Conservation (phyloP, 2,329 filamentous ascomycete species). For the Stagonosporopsis vannaccii region DNA sequence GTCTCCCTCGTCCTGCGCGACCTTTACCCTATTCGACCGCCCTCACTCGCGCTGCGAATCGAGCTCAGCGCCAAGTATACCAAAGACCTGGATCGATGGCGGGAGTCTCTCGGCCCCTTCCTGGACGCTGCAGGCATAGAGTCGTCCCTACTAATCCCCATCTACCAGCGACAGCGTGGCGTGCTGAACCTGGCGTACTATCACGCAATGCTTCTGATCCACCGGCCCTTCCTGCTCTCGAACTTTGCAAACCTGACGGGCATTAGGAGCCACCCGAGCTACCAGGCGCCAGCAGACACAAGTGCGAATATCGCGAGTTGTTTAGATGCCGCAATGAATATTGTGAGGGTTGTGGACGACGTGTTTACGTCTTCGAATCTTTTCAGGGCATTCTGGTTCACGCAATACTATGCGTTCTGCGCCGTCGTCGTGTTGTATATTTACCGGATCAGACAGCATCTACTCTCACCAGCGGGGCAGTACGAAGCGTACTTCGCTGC, state of each 20-base stretch:
- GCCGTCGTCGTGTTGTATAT: constrained; percentile 63
- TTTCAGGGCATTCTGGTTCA: constrained; percentile 61
- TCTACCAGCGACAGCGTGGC: constrained; percentile 62
- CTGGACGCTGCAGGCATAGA: constrained; percentile 51
- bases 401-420: constrained; percentile 63
- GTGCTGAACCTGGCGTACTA: constrained; percentile 63
- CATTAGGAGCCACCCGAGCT: constrained; percentile 32
- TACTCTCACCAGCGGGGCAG: constrained; percentile 55
- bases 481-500: constrained; percentile 58
- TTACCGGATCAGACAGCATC: constrained; percentile 60
- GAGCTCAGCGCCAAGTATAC: constrained; percentile 54
- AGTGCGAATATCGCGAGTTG: constrained; percentile 54
- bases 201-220: constrained; percentile 64
- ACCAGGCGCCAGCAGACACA: constrained; percentile 25
- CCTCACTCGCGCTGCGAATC: constrained; percentile 40
- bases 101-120: constrained; percentile 54
- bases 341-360: constrained; percentile 55
- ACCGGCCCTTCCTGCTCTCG: constrained; percentile 61
- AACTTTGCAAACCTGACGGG: constrained; percentile 49
- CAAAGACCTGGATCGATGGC: constrained; percentile 55
- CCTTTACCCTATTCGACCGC: constrained; percentile 52
- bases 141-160: constrained; percentile 54
- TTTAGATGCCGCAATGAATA: constrained; percentile 56
- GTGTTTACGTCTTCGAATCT: constrained; percentile 51
- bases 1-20: constrained; percentile 55